A percentile compares a stretch with the other conserved stretches of the same genome.
phyloP scores from a whole-genome alignment of 2,329 filamentous ascomycete species.

The Biscogniauxia marginata region DNA sequence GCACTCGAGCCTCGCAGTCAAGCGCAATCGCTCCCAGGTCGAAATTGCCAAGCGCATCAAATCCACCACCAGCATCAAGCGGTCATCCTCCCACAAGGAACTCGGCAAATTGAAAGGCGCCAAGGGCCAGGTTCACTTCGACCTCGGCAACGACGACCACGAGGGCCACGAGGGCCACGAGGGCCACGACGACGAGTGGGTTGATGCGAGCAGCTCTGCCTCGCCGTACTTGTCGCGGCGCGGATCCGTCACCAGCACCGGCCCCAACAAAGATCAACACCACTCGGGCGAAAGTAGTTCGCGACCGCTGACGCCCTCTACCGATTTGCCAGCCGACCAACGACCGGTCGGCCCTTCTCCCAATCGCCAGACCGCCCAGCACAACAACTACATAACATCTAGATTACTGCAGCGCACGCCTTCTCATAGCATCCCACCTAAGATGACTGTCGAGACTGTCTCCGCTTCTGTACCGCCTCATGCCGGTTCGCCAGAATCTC shows the following conservation, averaged over 20 bases:
- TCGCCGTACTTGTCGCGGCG: constrained; percentile 56
- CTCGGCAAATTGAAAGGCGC: constrained; percentile 43
- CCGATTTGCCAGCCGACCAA: constrained; percentile 22
- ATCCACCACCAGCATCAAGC: constrained; percentile 52
- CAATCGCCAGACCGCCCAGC: constrained; percentile 45
- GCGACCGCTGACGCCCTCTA: constrained; percentile 35
- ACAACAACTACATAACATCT: constrained; percentile 67
- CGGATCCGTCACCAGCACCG: constrained; percentile 50
- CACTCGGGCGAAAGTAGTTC: constrained; percentile 26
- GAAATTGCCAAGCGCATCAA: constrained; percentile 54
- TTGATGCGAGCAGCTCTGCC: constrained; percentile 63
- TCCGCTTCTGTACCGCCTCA: constrained; percentile 47
- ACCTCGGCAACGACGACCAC: constrained; percentile 53
- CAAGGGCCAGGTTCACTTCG: constrained; percentile 60
- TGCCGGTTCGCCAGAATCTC: constrained; percentile 36
- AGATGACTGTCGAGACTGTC: constrained; percentile 62
- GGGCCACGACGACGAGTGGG: constrained; percentile 59
- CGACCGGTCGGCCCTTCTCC: constrained; percentile 25
- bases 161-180: constrained; percentile 43
- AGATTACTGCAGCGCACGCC: constrained; percentile 64
- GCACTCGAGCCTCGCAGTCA: constrained; percentile 42
- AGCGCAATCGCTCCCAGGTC: constrained; percentile 60
- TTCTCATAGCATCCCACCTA: constrained; percentile 59
- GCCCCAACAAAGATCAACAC: constrained; percentile 30
- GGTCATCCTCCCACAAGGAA: constrained; percentile 50